Evolutionary conservation across 2,329 filamentous ascomycete genomes (phyloP).

Genomic region (Escovopsis sp.): DNA sequence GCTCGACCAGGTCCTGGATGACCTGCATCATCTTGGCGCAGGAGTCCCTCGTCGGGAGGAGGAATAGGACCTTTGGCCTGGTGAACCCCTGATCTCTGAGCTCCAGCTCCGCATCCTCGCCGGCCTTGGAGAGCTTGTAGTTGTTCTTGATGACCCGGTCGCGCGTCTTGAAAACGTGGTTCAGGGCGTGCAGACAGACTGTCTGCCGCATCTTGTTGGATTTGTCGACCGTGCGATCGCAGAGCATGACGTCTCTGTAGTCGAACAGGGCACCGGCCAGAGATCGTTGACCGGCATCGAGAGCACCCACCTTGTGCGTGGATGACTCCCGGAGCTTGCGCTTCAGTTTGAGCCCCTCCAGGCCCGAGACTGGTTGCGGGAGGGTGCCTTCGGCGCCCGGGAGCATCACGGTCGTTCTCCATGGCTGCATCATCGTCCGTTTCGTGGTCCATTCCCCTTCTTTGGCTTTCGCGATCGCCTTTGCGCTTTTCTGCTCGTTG

Average conservation of each 20-base stretch:
- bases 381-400: constrained; percentile 27
- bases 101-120: constrained; percentile 51
- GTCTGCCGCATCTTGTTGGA: constrained; percentile 55
- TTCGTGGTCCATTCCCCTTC: constrained; percentile 36
- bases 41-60: constrained; percentile 77
- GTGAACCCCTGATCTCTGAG: constrained; percentile 91
- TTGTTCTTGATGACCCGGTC: constrained; percentile 91
- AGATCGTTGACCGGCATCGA: constrained; percentile 48
- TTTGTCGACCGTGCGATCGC: constrained; percentile 54
- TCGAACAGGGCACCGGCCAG: constrained; percentile 62
- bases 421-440: constrained; percentile 30
- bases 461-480: constrained; percentile 36
- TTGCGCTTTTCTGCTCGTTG: constrained; percentile 44
- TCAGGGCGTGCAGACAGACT: constrained; percentile 69
- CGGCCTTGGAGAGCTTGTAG: constrained; percentile 54
- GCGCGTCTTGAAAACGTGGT: constrained; percentile 86
- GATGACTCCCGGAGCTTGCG: constrained; percentile 47
- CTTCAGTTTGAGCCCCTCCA: constrained; percentile 49
- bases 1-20: constrained; percentile 60
- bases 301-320: constrained; percentile 35
- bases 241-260: constrained; percentile 70
- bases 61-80: constrained; percentile 78
- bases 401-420: constrained; percentile 31
- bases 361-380: constrained; percentile 20
- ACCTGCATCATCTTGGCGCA: constrained; percentile 65